Percentiles rank a stretch among this genome's conserved stretches.
phyloP scores from a whole-genome alignment of 2,329 filamentous ascomycete genomes.

The Fusarium globosum region DNA sequence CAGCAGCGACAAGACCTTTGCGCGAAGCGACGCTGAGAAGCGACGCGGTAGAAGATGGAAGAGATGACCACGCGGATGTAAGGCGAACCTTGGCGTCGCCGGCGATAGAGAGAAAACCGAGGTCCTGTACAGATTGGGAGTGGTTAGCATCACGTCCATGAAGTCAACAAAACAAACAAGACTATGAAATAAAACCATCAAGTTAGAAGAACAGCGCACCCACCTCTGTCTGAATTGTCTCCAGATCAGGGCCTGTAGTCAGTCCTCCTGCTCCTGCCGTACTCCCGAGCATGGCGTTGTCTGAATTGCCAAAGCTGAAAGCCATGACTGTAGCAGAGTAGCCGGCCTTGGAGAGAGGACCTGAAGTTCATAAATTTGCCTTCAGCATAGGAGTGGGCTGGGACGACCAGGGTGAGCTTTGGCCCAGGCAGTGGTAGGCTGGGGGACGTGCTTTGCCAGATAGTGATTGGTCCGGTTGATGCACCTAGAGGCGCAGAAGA shows the following conservation, averaged over 20 bases:
- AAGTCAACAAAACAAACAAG: conserved; percentile 29
- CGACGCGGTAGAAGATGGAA: conserved; percentile 81
- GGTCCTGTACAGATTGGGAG: conserved; percentile 58
- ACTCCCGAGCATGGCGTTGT: conserved; percentile 56
- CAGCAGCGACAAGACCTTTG: conserved; percentile 86
- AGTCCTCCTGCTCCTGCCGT: conserved; percentile 52
- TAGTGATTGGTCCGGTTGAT: conserved; percentile 38
- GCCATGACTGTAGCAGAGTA: conserved; percentile 66
- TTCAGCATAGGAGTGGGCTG: conserved; percentile 40
- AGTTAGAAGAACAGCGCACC: conserved; percentile 35
- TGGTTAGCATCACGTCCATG: conserved; percentile 29
- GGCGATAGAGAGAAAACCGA: conserved; percentile 84
- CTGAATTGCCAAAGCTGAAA: conserved; percentile 68
- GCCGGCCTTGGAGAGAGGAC: conserved; percentile 45
- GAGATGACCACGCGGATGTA: conserved; percentile 79
- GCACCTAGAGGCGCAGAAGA: conserved; percentile 8
- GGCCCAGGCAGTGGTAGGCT: conserved; percentile 35
- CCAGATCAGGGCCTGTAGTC: conserved; percentile 71
- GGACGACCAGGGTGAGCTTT: conserved; percentile 37
- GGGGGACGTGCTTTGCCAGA: conserved; percentile 37
- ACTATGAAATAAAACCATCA: not conserved
- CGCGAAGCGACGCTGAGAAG: conserved; percentile 85
- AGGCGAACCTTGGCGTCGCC: conserved; percentile 87
- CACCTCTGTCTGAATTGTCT: conserved; percentile 86
- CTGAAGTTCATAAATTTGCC: conserved; percentile 46